A percentile compares a stretch with the other conserved stretches of the same genome.
phyloP scores from a whole-genome alignment of 495 filamentous ascomycete species.

The Parathielavia appendiculata region DNA sequence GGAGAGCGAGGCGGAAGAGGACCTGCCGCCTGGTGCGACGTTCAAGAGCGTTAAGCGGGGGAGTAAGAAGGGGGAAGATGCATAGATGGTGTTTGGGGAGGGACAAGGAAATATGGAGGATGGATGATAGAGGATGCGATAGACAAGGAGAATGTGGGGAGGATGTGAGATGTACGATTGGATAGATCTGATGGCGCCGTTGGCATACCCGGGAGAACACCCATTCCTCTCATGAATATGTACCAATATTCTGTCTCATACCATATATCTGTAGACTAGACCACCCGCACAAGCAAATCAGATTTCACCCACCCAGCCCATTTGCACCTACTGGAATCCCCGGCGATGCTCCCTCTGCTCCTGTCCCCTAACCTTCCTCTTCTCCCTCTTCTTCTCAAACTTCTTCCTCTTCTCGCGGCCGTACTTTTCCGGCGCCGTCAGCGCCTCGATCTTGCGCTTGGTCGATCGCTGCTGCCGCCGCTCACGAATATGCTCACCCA shows the following conservation, averaged over 20 bases:
- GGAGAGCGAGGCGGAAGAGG: slow-evolving; percentile 14
- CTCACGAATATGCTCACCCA: slow-evolving; percentile 61
- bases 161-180: not conserved
- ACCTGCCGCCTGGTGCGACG: slow-evolving; percentile 24
- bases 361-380: slow-evolving; percentile 67
- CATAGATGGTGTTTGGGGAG: not conserved
- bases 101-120: not conserved
- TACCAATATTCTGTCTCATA: slow-evolving; percentile 9
- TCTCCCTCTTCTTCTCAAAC: slow-evolving; percentile 77
- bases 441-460: slow-evolving; percentile 82
- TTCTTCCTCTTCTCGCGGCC: slow-evolving; percentile 77
- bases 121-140: not conserved
- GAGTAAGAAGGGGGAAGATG: slow-evolving; percentile 2
- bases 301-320: not conserved
- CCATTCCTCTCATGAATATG: not conserved
- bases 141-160: too few species aligned
- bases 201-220: slow-evolving; percentile 15
- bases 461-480: slow-evolving; percentile 65
- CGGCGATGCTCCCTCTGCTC: slow-evolving; percentile 62
- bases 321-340: slow-evolving; percentile 14
- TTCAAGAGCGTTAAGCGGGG: slow-evolving; percentile 25
- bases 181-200: slow-evolving; percentile 7
- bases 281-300: slow-evolving; percentile 3
- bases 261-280: slow-evolving; percentile 5
- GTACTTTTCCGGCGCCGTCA: slow-evolving; percentile 71